Evolutionary conservation across 805 yeast genomes (phyloP), one percentile per base, ranked within the genome.

Genomic region (Sugiyamaella mastotermitis): DNA sequence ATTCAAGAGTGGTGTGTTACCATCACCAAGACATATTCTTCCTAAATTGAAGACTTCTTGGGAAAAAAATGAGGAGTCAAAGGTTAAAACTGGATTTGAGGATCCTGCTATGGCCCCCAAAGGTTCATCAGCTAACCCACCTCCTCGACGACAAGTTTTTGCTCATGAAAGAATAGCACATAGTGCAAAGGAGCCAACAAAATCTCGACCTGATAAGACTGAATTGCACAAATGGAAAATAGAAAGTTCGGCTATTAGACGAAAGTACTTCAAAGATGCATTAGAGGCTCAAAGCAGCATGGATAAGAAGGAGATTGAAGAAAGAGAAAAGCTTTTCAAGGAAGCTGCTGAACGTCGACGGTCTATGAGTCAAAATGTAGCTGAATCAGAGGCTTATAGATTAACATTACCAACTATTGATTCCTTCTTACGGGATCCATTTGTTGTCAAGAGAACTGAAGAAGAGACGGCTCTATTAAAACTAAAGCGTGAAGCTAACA

Each of bases 331-430:
- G 24, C 53, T 62, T 31, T 68, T 59, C 6, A 69, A 55, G 18
- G 48, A 43, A 19, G 68, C 63, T 22, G 23, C 31, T 7, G 37
- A 31, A 24, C 41, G 33, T 3, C 15, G 37, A 13, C 20, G 11
- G 16, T 20, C 15, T 10, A 14, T 17, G 4, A 16, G 32, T 13
- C 54, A 53, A 32, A 49, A 56, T 26, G 48, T 47, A n/a, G 58
- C 64, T 44, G 54, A 60, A 14, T 54, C 63, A 3, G 54, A 49
- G 24, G 80, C 85, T 17, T 69, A 76, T 34, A 47, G 68, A 51
- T 71, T 80, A 52, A 84, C 95, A 1, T 66, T 85, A 35, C 96
- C 96, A 33, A 82, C 95, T 1, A 66, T 87, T 41, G 86, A 81
- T 26, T 35, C 52, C 7, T 44, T 55, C 13, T 69, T 77, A 46